phyloP scores from a whole-genome alignment of 2,329 filamentous ascomycete species.

The Phaeosphaeriaceae sp. region DNA sequence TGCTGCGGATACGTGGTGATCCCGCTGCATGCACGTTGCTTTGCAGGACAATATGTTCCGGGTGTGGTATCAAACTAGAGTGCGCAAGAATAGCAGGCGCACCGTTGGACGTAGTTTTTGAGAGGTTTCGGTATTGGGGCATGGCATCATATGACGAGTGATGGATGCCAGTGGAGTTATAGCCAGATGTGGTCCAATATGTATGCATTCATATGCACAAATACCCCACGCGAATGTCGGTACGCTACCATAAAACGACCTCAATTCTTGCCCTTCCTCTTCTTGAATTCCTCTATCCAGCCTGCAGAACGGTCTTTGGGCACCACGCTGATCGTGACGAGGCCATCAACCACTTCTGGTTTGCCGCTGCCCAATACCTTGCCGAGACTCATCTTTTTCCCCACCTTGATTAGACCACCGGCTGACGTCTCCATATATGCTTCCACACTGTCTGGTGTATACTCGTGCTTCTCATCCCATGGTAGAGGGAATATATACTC shows the following conservation, averaged over 20 bases:
- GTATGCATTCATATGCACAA: neutral
- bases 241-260: neutral
- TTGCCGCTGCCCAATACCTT: conserved; percentile 78
- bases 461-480: conserved; percentile 78
- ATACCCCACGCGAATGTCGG: neutral
- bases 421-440: conserved; percentile 85
- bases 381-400: conserved; percentile 79
- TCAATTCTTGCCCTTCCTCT: conserved; percentile 57
- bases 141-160: neutral
- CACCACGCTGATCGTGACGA: conserved; percentile 83
- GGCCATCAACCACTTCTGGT: conserved; percentile 85
- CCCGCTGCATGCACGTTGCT: neutral
- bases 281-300: conserved; percentile 90
- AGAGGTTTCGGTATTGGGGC: neutral
- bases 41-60: neutral
- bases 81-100: neutral
- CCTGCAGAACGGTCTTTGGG: conserved; percentile 71
- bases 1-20: neutral
- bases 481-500: conserved; percentile 85
- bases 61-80: neutral
- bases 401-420: conserved; percentile 86
- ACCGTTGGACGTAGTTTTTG: neutral
- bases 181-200: neutral
- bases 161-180: neutral
- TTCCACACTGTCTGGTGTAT: conserved; percentile 72